phyloP scores from a whole-genome alignment of 768 basidiomycete genomes.

The Pisolithus marmoratus region DNA sequence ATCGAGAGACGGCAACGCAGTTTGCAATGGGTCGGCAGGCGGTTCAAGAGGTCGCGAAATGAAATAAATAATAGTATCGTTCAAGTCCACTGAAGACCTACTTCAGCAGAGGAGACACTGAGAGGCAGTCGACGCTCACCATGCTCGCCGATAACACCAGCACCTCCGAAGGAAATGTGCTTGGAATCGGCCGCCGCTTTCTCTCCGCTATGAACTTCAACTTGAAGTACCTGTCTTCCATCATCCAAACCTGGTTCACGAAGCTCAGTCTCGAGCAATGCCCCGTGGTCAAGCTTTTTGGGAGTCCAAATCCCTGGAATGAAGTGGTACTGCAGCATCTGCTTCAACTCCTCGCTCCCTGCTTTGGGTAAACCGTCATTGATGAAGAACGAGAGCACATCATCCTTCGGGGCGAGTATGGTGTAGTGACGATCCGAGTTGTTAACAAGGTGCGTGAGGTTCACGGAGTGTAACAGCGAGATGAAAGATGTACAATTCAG shows the following conservation, averaged over 20 bases:
- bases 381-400: conserved; percentile 61
- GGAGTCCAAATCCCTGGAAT: conserved; percentile 74
- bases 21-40: conserved; percentile 74
- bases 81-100: conserved; percentile 51
- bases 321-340: conserved; percentile 83
- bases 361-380: conserved; percentile 48
- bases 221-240: conserved; percentile 62
- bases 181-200: conserved; percentile 42
- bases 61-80: conserved; percentile 85
- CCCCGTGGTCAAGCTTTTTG: conserved; percentile 63
- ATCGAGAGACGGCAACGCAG: conserved; percentile 76
- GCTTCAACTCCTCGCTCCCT: conserved; percentile 67
- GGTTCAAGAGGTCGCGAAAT: conserved; percentile 78
- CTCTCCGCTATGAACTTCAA: conserved; percentile 53
- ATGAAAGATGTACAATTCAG: conserved; percentile 92
- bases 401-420: conserved; percentile 88
- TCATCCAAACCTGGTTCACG: conserved; percentile 64
- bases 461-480: conserved; percentile 77
- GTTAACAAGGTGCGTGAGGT: conserved; percentile 67
- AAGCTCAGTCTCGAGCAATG: conserved; percentile 77
- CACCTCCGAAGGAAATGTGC: conserved; percentile 78
- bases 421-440: conserved; percentile 68
- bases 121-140: conserved; percentile 41
- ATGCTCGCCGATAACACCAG: conserved; percentile 68
- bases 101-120: conserved; percentile 3